Conservation (phyloP, 495 filamentous ascomycete species). For the Neurospora intermedia region DNA sequence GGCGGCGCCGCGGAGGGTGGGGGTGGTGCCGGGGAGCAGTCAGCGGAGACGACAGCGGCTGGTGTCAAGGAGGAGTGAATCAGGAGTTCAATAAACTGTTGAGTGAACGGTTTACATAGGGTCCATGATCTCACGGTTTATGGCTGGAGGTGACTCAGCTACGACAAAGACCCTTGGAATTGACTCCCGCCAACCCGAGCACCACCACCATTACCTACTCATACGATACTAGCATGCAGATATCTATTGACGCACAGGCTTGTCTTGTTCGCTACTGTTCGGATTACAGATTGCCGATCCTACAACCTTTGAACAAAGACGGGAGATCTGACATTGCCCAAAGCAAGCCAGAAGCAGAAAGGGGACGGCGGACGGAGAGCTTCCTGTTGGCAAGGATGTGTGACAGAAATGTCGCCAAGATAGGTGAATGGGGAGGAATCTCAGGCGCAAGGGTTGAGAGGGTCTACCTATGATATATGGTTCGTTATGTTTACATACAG, state of each 20-base stretch:
- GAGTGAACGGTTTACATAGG: not conserved
- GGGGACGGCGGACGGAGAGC: too few species aligned
- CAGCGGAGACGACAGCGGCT: slow-evolving; percentile 4
- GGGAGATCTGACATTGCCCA: not conserved
- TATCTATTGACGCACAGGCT: not conserved
- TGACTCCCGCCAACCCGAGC: not conserved
- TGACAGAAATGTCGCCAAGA: not conserved
- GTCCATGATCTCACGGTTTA: not conserved
- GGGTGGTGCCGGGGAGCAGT: not conserved
- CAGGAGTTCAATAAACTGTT: not conserved
- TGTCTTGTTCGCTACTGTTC: not conserved
- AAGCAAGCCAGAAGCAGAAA: not conserved
- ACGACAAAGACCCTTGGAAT: not conserved
- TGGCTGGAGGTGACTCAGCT: not conserved
- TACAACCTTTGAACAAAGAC: not conserved
- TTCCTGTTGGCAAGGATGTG: too few species aligned
- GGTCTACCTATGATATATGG: not conserved
- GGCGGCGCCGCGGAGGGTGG: slow-evolving; percentile 3
- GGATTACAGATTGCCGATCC: not conserved
- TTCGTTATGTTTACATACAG: too few species aligned
- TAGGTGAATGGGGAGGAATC: not conserved
- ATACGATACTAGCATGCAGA: not conserved
- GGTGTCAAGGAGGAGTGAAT: slow-evolving; percentile 4
- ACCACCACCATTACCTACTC: not conserved
- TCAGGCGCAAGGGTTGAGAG: not conserved